Evolutionary conservation across 2,329 filamentous ascomycete species (phyloP), one percentile per base, ranked within the genome.

Genomic region (Xylariaceae sp.): DNA sequence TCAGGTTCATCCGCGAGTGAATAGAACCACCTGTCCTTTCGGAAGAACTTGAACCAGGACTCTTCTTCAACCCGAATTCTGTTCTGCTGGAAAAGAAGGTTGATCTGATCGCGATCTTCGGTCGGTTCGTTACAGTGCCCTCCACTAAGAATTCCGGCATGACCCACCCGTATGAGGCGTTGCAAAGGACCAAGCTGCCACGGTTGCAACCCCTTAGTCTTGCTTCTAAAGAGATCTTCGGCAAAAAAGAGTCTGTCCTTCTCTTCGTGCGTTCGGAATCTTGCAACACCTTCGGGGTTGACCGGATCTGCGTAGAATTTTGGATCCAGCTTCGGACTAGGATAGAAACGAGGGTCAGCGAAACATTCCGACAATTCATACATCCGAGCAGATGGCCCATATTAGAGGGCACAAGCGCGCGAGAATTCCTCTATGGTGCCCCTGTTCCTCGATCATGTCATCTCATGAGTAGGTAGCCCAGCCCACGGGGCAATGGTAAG

Each of bases 11-110:
- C 1, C 8, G 37, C 34, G 10, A 2, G 1, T 3, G 49, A 3
- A 2, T 8, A 17, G 49, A 10, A 59, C 62, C 62, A 64, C 17
- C 55, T 54, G 15, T 51, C 35, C 8, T 56, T 60, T 13, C 47
- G 60, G 17, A 62, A 60, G 17, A 56, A 58, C 5, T 45, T 11
- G 18, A 62, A 57, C 62, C 62, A 64, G 2, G 2, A 53, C 8
- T 30, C 18, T 48, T 64, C 62, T 10, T 64, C 13, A 0, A 64
- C 57, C 13, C n/a, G 3, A 23, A 64, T 50, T 13, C 18, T 17
- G 30, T 64, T 55, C 1, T 15, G 49, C 0, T 51, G n/a, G 17
- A 50, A 56, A n/a, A 30, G 23, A 30, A 5, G 4, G 3, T 4
- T 30, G 23, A 53, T 45, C 10, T 7, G 4, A 2, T 30, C 8